These are phyloP conservation scores for Caloboletus inedulis DNA, from an alignment of 1,284 basidiomycete genomes.

Conservation along the genomic window DNA sequence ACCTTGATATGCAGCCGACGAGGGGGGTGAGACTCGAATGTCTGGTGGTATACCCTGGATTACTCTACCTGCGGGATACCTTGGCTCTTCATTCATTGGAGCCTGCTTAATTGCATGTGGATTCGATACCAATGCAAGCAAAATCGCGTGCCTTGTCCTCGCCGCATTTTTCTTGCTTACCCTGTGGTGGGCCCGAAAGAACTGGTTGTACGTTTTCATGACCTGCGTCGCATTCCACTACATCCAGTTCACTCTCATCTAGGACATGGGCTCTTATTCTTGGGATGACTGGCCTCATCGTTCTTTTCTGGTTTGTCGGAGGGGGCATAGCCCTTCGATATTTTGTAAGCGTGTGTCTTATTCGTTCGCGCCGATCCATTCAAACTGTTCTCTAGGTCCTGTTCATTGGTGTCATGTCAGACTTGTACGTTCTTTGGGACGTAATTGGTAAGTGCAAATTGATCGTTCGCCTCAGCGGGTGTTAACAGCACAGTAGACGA, in stretches of 20 bases:
- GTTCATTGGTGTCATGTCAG: conserved; percentile 95
- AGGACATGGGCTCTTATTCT: conserved; percentile 75
- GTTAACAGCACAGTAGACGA: conserved; percentile 56
- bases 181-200: conserved; percentile 84
- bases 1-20: conserved; percentile 59
- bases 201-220: conserved; percentile 61
- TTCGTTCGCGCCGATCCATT: background rate
- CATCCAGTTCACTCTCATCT: background rate
- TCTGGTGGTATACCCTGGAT: conserved; percentile 87
- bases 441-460: conserved; percentile 59
- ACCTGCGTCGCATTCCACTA: background rate
- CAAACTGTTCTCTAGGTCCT: conserved; percentile 55
- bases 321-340: conserved; percentile 70
- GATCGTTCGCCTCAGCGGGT: background rate
- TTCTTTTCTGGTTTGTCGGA: conserved; percentile 83
- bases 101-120: conserved; percentile 88
- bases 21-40: conserved; percentile 93
- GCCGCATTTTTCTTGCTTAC: conserved; percentile 90
- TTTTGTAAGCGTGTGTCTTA: conserved; percentile 45
- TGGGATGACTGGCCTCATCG: conserved; percentile 71
- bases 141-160: conserved; percentile 81
- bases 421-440: conserved; percentile 86
- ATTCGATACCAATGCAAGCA: conserved; percentile 92
- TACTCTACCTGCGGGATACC: conserved; percentile 87
- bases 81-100: conserved; percentile 90